Percentiles rank a stretch among this genome's conserved stretches.
These are phyloP conservation scores for Prunus padus DNA, from an alignment of 306 rosid genomes.

Conservation along the genomic window DNA sequence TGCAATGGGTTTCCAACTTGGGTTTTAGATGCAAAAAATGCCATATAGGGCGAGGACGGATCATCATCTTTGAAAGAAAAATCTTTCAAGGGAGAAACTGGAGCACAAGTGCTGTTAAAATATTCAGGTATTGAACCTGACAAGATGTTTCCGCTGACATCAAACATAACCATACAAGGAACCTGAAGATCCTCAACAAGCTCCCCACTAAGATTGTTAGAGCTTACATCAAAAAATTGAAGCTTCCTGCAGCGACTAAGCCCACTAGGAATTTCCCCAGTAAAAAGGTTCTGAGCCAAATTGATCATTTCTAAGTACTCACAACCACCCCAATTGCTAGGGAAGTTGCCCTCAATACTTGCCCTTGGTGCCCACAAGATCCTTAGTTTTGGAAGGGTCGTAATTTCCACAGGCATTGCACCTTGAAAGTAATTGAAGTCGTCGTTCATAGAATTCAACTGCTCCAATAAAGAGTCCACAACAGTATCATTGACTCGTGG, in stretches of 20 bases:
- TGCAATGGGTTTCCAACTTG: constrained; percentile 30
- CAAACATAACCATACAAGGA: constrained; percentile 78
- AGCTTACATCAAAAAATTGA: constrained; percentile 64
- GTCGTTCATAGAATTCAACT: constrained; percentile 37
- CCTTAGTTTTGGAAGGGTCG: constrained; percentile 64
- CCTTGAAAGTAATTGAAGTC: constrained; percentile 78
- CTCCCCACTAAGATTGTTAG: constrained; percentile 61
- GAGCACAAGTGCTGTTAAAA: constrained; percentile 29
- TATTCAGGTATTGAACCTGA: constrained; percentile 66
- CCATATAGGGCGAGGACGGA: constrained; percentile 34
- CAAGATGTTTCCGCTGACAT: constrained; percentile 65
- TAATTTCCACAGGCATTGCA: constrained; percentile 53
- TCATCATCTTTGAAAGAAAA: constrained; percentile 25
- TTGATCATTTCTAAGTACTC: constrained; percentile 70
- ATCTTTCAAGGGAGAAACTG: constrained; percentile 32
- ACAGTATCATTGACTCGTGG: constrained; percentile 29
- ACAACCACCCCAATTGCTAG: constrained; percentile 64
- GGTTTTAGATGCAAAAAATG: constrained; percentile 49
- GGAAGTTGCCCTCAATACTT: constrained; percentile 61
- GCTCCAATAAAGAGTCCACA: constrained; percentile 35
- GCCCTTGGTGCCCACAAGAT: constrained; percentile 86
- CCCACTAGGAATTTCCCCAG: constrained; percentile 56
- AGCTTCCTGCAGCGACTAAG: constrained; percentile 64
- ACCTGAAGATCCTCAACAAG: constrained; percentile 51
- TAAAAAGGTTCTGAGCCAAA: constrained; percentile 65